These are phyloP conservation scores for Flaveria trinervia DNA, from an alignment of 129 eudicot genomes.

Conservation along the genomic window DNA sequence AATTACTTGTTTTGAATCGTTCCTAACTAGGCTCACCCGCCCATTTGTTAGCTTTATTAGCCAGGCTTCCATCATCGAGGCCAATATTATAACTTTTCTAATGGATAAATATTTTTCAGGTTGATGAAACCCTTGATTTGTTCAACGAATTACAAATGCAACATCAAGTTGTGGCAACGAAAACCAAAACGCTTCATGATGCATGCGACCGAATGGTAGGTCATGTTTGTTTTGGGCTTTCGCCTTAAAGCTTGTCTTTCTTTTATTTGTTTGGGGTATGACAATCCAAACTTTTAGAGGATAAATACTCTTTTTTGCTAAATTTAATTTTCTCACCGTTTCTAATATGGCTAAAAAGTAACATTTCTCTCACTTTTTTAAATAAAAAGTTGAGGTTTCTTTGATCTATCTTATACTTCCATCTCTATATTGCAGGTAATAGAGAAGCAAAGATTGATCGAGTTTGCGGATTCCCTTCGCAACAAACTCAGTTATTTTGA, in stretches of 20 bases:
- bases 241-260: constrained; percentile 19
- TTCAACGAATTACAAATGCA: constrained; percentile 90
- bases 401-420: constrained; percentile 15
- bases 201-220: constrained; percentile 95
- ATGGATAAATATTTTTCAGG: constrained; percentile 44
- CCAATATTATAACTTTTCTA: neutral
- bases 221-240: constrained; percentile 9
- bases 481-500: constrained; percentile 91
- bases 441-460: constrained; percentile 90
- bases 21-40: neutral
- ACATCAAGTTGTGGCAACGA: constrained; percentile 95
- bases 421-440: constrained; percentile 56
- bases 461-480: constrained; percentile 97
- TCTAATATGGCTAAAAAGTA: neutral
- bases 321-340: neutral
- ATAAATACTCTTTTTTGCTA: neutral
- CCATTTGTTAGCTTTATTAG: neutral
- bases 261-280: neutral
- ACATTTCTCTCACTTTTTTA: neutral
- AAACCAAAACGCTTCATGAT: constrained; percentile 97
- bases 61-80: neutral
- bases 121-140: constrained; percentile 94
- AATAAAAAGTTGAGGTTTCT: neutral
- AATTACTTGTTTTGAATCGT: neutral
- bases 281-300: constrained; percentile 13